phyloP scores from a whole-genome alignment of 2,329 filamentous ascomycete genomes.

The Claviceps humidiphila region DNA sequence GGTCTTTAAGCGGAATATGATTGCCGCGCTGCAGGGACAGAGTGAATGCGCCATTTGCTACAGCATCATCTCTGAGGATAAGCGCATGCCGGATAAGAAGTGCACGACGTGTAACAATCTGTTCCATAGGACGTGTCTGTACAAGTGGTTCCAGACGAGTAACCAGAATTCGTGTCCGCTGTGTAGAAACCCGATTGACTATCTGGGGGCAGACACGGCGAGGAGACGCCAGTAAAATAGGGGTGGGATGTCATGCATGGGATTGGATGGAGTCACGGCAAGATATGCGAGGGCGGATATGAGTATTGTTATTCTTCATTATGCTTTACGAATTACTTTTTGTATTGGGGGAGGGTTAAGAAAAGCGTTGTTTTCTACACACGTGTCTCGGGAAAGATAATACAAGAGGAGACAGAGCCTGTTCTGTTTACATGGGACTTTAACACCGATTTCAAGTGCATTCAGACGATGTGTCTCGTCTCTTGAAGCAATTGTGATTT shows the following conservation, averaged over 20 bases:
- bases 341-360: too few relatives aligned
- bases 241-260: not conserved
- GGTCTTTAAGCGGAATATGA: conserved; percentile 76
- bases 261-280: not conserved
- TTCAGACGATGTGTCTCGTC: not conserved
- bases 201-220: conserved; percentile 28
- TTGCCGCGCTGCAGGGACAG: conserved; percentile 80
- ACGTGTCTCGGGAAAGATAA: too few relatives aligned
- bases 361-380: too few relatives aligned
- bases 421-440: not conserved
- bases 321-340: too few relatives aligned
- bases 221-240: conserved; percentile 19
- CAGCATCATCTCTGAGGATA: conserved; percentile 78
- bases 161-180: conserved; percentile 85
- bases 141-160: conserved; percentile 94
- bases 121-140: conserved; percentile 82
- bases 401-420: too few relatives aligned
- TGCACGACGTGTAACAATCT: conserved; percentile 88
- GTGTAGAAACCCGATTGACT: conserved; percentile 77
- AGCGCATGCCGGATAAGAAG: conserved; percentile 79
- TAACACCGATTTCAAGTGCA: not conserved
- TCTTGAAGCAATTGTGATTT: conserved; percentile 10
- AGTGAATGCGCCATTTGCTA: conserved; percentile 96
- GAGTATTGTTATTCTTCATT: too few relatives aligned
- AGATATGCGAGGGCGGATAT: not conserved